Base-by-base conservation (phyloP, 352 stramenopile genomes). In the Phytophthora ramorum region DNA sequence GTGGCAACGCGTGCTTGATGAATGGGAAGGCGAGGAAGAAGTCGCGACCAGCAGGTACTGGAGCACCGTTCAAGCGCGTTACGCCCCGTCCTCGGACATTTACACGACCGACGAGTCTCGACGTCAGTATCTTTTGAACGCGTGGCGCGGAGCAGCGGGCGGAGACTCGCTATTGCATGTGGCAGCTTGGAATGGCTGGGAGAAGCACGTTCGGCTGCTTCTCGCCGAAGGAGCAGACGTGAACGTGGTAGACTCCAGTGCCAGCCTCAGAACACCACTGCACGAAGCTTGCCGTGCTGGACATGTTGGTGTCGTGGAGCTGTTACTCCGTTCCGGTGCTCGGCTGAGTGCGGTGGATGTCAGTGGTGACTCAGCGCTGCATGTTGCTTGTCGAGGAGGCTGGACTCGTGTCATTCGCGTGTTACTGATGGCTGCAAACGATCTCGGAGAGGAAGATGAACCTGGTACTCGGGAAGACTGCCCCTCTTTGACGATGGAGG, bases 201-300 rank as follows among this genome's bases (percentile, higher is more conserved):
- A 71, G 14, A 61, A 73, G 0, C 63, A 83, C 17, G 63, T 78
- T 16, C 54, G 40, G 7, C 22, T 66, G 6, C 54, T 89, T 14
- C 34, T 86, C 7, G 46, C 47, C 0, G 54, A 84, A 44, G 62
- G 67, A 9, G 61, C 46, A 4, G 74, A 87, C 19, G 78, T 84
- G 14, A 87, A 91, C 50, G 22, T 71, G 1, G 58, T 85, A 1
- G 82, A 91, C 56, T 87, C 69, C 38, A 85, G 48, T 5, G 66
- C 78, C 8, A 80, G 62, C 13, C 71, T 50, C 19, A 78, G 48
- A 17, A 87, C 79, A 7, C 72, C 83, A 12, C 63, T 92, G 4
- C 83, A 91, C 30, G 83, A 90, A 62, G 85, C 80, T 12, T 82
- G 78, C 63, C 68, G 69, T n/a, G 72, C 63, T 7, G 83, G 83